Percentiles rank a stretch among this genome's conserved stretches.
Conservation (phyloP, 345 rosid species). For the Camelina hispida region DNA sequence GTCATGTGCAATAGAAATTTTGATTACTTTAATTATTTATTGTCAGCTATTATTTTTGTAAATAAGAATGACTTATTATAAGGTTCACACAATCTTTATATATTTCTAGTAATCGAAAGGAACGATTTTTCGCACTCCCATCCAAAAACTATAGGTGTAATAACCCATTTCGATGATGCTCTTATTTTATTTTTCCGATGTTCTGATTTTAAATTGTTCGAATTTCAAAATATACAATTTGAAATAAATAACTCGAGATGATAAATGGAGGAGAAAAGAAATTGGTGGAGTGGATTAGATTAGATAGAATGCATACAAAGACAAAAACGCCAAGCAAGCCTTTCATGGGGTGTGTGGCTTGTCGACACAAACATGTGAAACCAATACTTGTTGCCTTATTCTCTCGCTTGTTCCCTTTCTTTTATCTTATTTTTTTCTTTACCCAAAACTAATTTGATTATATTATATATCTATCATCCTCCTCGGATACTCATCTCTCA, state of each 20-base stretch:
- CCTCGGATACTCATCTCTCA: constrained; percentile 37
- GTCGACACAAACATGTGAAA: constrained; percentile 47
- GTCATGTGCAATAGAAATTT: not conserved
- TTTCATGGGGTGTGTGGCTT: constrained; percentile 41
- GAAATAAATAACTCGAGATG: not conserved
- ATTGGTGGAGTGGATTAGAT: constrained; percentile 30
- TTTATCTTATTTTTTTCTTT: not conserved
- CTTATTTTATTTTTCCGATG: not conserved
- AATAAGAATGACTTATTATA: not conserved
- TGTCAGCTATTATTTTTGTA: not conserved
- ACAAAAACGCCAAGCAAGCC: constrained; percentile 38
- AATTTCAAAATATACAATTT: constrained; percentile 18
- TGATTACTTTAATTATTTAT: not conserved
- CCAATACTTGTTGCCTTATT: constrained; percentile 42
- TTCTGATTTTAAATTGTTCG: not conserved
- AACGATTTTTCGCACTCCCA: not conserved
- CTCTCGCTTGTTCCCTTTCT: constrained; percentile 26
- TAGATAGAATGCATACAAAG: constrained; percentile 22
- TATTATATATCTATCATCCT: constrained; percentile 12
- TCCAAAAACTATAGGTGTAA: not conserved
- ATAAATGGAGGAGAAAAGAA: constrained; percentile 7
- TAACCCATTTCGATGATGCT: constrained; percentile 10
- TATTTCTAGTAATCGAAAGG: not conserved
- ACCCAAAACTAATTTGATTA: constrained; percentile 20
- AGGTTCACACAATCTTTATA: not conserved